These are phyloP conservation scores for Wickerhamomyces chambardii DNA, from an alignment of 805 yeast genomes.

Conservation along the genomic window DNA sequence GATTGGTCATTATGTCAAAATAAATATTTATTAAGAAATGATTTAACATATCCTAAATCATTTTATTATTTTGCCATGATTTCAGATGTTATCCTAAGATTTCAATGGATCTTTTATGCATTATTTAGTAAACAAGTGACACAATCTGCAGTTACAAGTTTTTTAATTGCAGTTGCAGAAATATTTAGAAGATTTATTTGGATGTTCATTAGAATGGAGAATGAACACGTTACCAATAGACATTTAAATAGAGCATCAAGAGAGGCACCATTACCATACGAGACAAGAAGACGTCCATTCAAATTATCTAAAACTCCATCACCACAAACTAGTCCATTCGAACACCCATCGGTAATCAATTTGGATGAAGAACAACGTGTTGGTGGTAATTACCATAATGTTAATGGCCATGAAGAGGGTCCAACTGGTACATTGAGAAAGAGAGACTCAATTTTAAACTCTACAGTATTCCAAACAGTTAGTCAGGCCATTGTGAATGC, in stretches of 20 bases:
- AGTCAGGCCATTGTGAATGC: slow-evolving; percentile 59
- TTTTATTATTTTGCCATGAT: slow-evolving; percentile 71
- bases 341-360: neutral
- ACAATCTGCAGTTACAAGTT: slow-evolving; percentile 84
- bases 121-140: slow-evolving; percentile 68
- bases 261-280: slow-evolving; percentile 81
- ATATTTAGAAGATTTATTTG: slow-evolving; percentile 77
- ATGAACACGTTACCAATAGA: slow-evolving; percentile 91
- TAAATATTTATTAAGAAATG: slow-evolving; percentile 57
- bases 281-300: slow-evolving; percentile 22
- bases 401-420: slow-evolving; percentile 1
- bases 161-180: slow-evolving; percentile 77
- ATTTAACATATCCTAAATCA: slow-evolving; percentile 52
- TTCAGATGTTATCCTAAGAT: slow-evolving; percentile 64
- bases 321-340: neutral
- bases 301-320: slow-evolving; percentile 15
- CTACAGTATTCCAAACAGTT: slow-evolving; percentile 30
- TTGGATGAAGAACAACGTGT: slow-evolving; percentile 5
- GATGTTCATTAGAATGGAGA: slow-evolving; percentile 90
- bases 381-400: slow-evolving; percentile 1
- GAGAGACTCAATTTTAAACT: slow-evolving; percentile 10
- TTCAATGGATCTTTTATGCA: slow-evolving; percentile 90
- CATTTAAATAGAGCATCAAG: slow-evolving; percentile 79
- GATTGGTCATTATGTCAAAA: slow-evolving; percentile 89
- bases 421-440: slow-evolving; percentile 6